Percentiles rank a stretch among this genome's conserved stretches.
Evolutionary conservation across 2,329 filamentous ascomycete species (phyloP).

Genomic region (Claviceps sp.): DNA sequence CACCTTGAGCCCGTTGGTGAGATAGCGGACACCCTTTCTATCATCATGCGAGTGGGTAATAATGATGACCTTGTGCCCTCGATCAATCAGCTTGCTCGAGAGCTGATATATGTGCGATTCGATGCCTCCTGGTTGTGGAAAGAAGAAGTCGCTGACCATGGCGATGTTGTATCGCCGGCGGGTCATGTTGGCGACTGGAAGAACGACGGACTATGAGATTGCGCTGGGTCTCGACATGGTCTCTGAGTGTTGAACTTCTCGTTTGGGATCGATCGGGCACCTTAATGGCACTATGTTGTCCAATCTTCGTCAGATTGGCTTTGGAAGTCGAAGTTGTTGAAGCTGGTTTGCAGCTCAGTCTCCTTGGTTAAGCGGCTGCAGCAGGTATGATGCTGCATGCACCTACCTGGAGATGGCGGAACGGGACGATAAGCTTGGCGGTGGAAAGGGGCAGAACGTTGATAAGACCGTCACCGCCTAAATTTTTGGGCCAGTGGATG

Average conservation of each 20-base stretch:
- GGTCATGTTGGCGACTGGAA: constrained; percentile 27
- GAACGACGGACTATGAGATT: constrained; percentile 3
- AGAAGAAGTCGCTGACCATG: constrained; percentile 99
- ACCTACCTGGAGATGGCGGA: neutral
- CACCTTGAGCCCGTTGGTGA: constrained; percentile 96
- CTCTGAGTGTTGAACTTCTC: neutral
- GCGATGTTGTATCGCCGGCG: constrained; percentile 53
- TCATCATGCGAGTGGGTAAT: constrained; percentile 93
- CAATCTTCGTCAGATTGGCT: neutral
- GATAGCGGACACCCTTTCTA: constrained; percentile 80
- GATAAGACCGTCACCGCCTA: constrained; percentile 20
- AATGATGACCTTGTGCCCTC: constrained; percentile 94
- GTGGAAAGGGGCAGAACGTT: constrained; percentile 23
- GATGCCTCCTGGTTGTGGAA: constrained; percentile 88
- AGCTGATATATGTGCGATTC: constrained; percentile 98
- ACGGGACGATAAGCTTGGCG: constrained; percentile 19
- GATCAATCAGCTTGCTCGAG: constrained; percentile 89
- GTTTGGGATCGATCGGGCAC: too few relatives aligned
- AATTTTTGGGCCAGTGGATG: constrained; percentile 18
- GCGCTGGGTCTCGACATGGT: constrained; percentile 1
- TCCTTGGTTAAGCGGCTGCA: neutral
- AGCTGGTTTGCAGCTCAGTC: too few relatives aligned
- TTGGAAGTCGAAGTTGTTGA: neutral
- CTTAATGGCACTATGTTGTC: too few relatives aligned
- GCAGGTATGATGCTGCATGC: neutral